A percentile compares a stretch with the other conserved stretches of the same genome.
Conservation (phyloP, 192 early-diverging fungal species). For the Gonapodya prolifera region DNA sequence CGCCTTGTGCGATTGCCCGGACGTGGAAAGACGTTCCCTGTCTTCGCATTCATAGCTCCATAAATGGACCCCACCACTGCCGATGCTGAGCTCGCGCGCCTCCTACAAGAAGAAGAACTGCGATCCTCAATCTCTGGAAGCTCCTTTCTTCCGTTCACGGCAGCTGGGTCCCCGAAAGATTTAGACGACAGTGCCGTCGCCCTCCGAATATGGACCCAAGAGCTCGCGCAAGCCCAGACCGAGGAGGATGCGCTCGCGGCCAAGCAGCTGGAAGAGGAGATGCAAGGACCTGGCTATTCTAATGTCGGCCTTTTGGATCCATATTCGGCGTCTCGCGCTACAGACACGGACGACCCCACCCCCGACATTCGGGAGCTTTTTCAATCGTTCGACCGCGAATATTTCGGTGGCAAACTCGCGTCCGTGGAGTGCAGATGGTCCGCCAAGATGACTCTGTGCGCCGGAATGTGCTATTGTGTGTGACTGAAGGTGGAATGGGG, state of each 20-base stretch:
- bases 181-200: no score
- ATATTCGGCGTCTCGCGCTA: neutral
- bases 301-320: neutral
- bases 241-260: neutral
- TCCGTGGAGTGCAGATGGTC: constrained; percentile 46
- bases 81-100: no score
- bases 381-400: constrained; percentile 16
- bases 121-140: no score
- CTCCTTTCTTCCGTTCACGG: no score
- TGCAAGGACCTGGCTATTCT: neutral
- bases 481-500: neutral
- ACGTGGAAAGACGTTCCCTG: no score
- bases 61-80: no score
- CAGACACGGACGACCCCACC: neutral
- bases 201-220: neutral
- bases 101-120: no score
- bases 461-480: constrained; percentile 39
- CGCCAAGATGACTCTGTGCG: constrained; percentile 41
- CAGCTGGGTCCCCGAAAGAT: no score
- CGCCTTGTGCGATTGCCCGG: no score
- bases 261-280: neutral
- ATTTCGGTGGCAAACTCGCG: constrained; percentile 34
- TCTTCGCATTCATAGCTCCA: no score
- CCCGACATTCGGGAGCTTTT: constrained; percentile 4
- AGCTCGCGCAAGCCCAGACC: neutral